phyloP scores from a whole-genome alignment of 495 filamentous ascomycete genomes.

The Aspergillus incahuasiensis region DNA sequence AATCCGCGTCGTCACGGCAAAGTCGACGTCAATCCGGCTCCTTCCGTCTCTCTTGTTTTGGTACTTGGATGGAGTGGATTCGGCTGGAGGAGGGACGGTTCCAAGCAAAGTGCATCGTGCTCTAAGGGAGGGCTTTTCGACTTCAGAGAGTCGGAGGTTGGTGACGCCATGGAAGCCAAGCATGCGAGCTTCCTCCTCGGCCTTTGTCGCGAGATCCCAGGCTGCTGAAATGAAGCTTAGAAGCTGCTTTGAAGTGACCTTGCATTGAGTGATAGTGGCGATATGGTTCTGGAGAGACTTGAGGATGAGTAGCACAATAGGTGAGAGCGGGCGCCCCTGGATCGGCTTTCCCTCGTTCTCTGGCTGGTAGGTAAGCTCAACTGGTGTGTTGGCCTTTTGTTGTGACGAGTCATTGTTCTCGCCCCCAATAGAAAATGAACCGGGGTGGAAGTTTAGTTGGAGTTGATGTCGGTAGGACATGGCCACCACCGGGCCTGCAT shows the following conservation, averaged over 20 bases:
- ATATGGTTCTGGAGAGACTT: constrained; percentile 35
- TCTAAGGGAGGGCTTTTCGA: constrained; percentile 29
- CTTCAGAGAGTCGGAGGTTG: constrained; percentile 33
- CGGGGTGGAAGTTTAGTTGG: constrained; percentile 68
- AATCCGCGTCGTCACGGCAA: constrained; percentile 33
- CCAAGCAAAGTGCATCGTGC: constrained; percentile 41
- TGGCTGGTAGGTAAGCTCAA: constrained; percentile 27
- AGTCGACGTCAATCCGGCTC: constrained; percentile 40
- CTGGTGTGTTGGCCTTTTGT: constrained; percentile 19
- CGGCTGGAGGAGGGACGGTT: constrained; percentile 15
- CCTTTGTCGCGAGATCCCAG: constrained; percentile 35
- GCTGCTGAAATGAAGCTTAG: constrained; percentile 37
- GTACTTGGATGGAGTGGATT: constrained; percentile 16
- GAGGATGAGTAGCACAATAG: constrained; percentile 34
- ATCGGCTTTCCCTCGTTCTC: constrained; percentile 14
- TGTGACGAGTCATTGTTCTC: background rate
- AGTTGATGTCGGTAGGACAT: constrained; percentile 78
- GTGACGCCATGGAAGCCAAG: constrained; percentile 45
- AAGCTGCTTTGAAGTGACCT: constrained; percentile 31
- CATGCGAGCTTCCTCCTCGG: constrained; percentile 45
- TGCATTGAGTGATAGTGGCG: constrained; percentile 28
- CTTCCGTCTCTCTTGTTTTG: constrained; percentile 10
- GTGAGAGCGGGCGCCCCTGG: constrained; percentile 20
- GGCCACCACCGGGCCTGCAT: constrained; percentile 53
- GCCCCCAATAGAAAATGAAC: constrained; percentile 46